Evolutionary conservation across 192 early-diverging fungal genomes (phyloP).

Genomic region (Coemansia sp.): DNA sequence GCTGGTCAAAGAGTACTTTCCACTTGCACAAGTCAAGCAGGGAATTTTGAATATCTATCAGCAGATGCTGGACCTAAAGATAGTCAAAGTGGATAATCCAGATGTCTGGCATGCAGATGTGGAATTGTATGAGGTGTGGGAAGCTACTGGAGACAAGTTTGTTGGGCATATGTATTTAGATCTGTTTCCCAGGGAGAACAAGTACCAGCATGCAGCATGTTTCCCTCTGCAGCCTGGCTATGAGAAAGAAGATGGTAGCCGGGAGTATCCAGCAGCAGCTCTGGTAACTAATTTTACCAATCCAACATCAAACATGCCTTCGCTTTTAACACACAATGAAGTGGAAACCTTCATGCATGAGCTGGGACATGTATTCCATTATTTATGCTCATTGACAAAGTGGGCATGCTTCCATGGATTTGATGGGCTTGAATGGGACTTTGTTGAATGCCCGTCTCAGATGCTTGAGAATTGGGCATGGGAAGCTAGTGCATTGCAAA

Average conservation of each 20-base stretch:
- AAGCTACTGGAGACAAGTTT: constrained; percentile 51
- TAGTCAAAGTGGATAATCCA: constrained; percentile 54
- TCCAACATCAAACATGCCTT: constrained; percentile 55
- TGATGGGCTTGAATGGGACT: constrained; percentile 83
- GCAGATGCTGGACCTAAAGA: constrained; percentile 57
- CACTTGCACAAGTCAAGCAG: constrained; percentile 48
- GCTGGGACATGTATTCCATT: constrained; percentile 65
- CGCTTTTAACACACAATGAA: constrained; percentile 75
- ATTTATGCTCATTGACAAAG: constrained; percentile 69
- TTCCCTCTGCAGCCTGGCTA: constrained; percentile 47
- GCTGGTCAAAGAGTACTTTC: constrained; percentile 69
- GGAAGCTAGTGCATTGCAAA: constrained; percentile 56
- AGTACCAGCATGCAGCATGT: constrained; percentile 3
- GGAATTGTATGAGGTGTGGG: constrained; percentile 61
- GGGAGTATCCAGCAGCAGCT: constrained; percentile 52
- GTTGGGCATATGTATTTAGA: constrained; percentile 68
- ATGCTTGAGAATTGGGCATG: constrained; percentile 88
- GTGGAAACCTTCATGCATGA: constrained; percentile 82
- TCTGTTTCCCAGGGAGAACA: constrained; percentile 63
- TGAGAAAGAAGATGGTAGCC: constrained; percentile 36
- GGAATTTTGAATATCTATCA: constrained; percentile 67
- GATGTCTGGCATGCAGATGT: constrained; percentile 73
- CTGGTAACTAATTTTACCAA: constrained; percentile 57
- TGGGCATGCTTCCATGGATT: constrained; percentile 72
- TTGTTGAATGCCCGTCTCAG: constrained; percentile 86